Evolutionary conservation across 495 filamentous ascomycete genomes (phyloP), one percentile per base, ranked within the genome.

Genomic region (Peziza echinospora): DNA sequence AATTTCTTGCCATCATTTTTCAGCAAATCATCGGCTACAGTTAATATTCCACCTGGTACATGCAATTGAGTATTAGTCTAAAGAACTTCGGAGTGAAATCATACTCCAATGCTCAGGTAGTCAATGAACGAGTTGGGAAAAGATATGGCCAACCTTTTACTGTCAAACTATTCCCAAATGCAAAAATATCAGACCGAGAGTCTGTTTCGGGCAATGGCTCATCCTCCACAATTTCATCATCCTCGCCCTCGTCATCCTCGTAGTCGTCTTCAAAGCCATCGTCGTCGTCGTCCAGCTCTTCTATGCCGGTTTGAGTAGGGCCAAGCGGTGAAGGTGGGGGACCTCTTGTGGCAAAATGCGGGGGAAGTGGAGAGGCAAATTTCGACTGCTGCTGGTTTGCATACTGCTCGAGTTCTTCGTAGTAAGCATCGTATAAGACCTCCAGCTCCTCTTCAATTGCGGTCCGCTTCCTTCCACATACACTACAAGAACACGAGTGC

Each of bases 1-100:
- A 99, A 99, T 59, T 93, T 92, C 63, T 92, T 93, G 59, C 89
- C 89, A 61, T 99, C 89, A 62, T 99, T 99, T 63, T 96, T 93
- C 25, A 99, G 71, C 44, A 99, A 70, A 64, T 99, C 89, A 65
- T 99, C 89, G 58, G 89, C 89, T 53, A 99, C 91, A 46, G 89
- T 99, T 57, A 99, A 77, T 58, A 96, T 94, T 51, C 91, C 91
- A 66, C 89, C 86, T 94, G 67, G 49, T 6, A n/a, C n/a, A n/a
- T n/a, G n/a, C n/a, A n/a, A n/a, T n/a, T n/a, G n/a, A n/a, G n/a
- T n/a, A n/a, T n/a, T n/a, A n/a, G n/a, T n/a, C n/a, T n/a, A n/a
- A n/a, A n/a, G n/a, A n/a, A n/a, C n/a, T n/a, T n/a, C n/a, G n/a
- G n/a, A n/a, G n/a, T n/a, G n/a, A n/a, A n/a, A n/a, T n/a, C n/a